Evolutionary conservation across 768 basidiomycete species (phyloP), one percentile per base, ranked within the genome.

Genomic region (Xerocomus spinulosus): DNA sequence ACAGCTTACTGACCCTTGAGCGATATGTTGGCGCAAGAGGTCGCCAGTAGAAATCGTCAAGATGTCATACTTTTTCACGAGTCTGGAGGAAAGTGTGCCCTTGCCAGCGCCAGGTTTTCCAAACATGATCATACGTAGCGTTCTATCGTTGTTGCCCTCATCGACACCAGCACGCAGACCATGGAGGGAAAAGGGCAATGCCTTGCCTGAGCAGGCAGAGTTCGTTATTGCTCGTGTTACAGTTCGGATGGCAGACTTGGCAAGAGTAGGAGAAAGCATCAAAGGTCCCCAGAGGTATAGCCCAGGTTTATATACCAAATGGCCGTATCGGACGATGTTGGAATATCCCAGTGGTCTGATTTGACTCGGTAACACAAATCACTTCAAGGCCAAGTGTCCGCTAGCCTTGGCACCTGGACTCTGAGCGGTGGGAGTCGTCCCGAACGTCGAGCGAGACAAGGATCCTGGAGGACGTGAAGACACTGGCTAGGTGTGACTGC

Each of bases 61-160:
- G 44, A 94, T 79, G 59, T 90, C 83, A 62, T 89, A 92, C 64
- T 89, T 87, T 53, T 82, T 77, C 48, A 88, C 80, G 24, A 95
- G 77, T 35, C 85, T 77, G 14, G 78, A 74, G 2, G 86, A 77
- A 34, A 93, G 75, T 0, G 92, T 95, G 28, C 92, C 92, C 71
- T 95, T 89, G 48, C 87, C 87, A 39, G 85, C 80, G 23, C 86
- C 86, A 2, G 76, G 78, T 60, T 80, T 80, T 8, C 78, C 78
- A 56, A 80, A 80, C 69, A 80, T 73, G 50, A 80, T 61, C 76
- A 80, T 78, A 10, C 78, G 68, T 41, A 78, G 55, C 28, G 61
- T 50, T 30, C 58, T 57, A 21, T 46, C 52, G 49, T 71, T 15
- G 39, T 46, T 54, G 7, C 55, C 18, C 6, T 49, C 53, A 18